These are phyloP conservation scores for Capsicum baccatum DNA, from an alignment of 257 asterid genomes.

Conservation along the genomic window DNA sequence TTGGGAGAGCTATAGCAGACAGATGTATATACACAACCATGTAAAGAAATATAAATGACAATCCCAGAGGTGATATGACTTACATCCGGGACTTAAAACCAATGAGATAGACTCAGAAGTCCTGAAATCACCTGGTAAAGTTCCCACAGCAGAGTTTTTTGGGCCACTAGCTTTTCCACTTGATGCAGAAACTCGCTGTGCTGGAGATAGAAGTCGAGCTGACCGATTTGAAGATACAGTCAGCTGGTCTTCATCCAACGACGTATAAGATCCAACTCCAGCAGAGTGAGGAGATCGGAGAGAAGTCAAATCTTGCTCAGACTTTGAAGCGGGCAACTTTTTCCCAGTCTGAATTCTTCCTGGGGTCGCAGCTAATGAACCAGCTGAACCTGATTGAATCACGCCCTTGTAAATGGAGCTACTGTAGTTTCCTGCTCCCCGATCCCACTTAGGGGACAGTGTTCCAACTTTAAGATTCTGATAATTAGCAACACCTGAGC, in stretches of 20 bases:
- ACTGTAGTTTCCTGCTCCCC: constrained; percentile 49
- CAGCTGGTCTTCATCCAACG: constrained; percentile 62
- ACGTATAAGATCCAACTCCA: constrained; percentile 58
- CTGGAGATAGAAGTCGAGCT: constrained; percentile 51
- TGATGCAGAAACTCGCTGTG: constrained; percentile 49
- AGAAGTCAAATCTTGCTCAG: constrained; percentile 87
- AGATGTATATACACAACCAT: constrained; percentile 13
- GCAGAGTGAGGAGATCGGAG: constrained; percentile 69
- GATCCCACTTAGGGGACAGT: constrained; percentile 75
- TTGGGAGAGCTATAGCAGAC: not conserved
- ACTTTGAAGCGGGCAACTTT: constrained; percentile 68
- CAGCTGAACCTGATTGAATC: constrained; percentile 65
- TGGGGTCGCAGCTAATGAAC: constrained; percentile 51
- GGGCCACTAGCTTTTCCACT: constrained; percentile 48
- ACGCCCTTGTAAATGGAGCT: constrained; percentile 51
- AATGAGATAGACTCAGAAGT: constrained; percentile 58
- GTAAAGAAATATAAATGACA: constrained; percentile 29
- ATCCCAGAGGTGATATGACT: constrained; percentile 39
- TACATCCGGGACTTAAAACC: constrained; percentile 73
- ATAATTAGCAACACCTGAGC: constrained; percentile 51
- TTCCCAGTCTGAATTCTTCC: constrained; percentile 61
- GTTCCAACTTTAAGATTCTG: constrained; percentile 57
- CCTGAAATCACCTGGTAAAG: constrained; percentile 50
- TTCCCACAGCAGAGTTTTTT: constrained; percentile 48
- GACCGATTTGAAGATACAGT: constrained; percentile 51